A percentile compares a stretch with the other conserved stretches of the same genome.
Conservation (phyloP, 2,329 filamentous ascomycete genomes). For the Talaromyces sp. region DNA sequence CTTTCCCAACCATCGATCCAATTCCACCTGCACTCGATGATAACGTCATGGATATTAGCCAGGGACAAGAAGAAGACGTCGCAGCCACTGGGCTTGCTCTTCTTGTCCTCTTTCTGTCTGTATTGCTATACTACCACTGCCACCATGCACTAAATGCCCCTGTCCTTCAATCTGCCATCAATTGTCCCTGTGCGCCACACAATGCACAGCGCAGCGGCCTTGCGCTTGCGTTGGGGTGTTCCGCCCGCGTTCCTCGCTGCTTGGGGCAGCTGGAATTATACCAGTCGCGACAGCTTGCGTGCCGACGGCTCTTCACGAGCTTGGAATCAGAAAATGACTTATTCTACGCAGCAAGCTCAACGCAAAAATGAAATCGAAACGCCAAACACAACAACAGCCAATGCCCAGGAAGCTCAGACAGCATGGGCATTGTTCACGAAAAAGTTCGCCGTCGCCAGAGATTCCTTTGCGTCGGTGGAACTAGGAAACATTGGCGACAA, state of each 20-base stretch:
- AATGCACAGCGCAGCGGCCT: conserved; percentile 36
- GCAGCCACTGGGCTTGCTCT: background rate
- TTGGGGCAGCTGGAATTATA: conserved; percentile 15
- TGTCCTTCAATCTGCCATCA: conserved; percentile 18
- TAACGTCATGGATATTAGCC: conserved; percentile 18
- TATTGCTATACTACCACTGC: background rate
- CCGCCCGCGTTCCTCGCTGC: conserved; percentile 27
- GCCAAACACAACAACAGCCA: conserved; percentile 19
- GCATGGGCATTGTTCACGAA: conserved; percentile 52
- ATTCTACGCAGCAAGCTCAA: conserved; percentile 19
- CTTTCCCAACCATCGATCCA: background rate
- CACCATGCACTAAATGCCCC: conserved; percentile 23
- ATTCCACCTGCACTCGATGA: background rate
- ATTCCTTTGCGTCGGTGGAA: conserved; percentile 40
- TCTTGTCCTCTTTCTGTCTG: background rate
- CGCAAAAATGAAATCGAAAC: conserved; percentile 14
- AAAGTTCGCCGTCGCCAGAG: conserved; percentile 40
- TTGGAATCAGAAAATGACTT: conserved; percentile 24
- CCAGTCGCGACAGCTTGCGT: conserved; percentile 25
- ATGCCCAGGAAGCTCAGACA: conserved; percentile 24
- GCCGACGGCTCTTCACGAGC: conserved; percentile 23
- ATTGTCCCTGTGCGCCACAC: conserved; percentile 25
- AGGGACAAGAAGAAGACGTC: conserved; percentile 7
- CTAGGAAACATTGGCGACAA: conserved; percentile 49
- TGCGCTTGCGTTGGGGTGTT: conserved; percentile 36